These are phyloP conservation scores for Pelargonium nanum DNA, from an alignment of 345 rosid species.

Conservation along the genomic window DNA sequence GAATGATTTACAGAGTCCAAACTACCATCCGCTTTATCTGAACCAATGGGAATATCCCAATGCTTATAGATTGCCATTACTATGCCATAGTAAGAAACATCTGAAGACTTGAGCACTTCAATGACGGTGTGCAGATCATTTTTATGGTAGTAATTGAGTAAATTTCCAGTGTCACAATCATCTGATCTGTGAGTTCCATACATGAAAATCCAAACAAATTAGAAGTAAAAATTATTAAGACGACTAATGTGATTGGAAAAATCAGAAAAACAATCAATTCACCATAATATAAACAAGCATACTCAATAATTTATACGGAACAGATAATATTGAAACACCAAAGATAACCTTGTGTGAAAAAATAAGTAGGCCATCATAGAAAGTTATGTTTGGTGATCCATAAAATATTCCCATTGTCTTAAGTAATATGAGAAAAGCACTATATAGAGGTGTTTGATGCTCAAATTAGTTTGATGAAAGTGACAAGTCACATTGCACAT, in stretches of 20 bases:
- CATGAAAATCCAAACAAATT: not conserved
- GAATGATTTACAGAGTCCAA: conserved; percentile 25
- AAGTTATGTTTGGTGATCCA: too few relatives aligned
- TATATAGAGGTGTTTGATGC: too few relatives aligned
- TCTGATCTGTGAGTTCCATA: conserved; percentile 61
- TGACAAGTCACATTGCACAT: too few relatives aligned
- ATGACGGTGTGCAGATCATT: conserved; percentile 47
- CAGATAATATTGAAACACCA: too few relatives aligned
- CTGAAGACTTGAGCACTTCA: conserved; percentile 57
- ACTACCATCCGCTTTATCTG: conserved; percentile 26
- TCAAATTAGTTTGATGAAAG: too few relatives aligned
- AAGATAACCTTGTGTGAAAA: too few relatives aligned
- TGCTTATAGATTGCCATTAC: conserved; percentile 49
- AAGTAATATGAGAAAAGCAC: too few relatives aligned
- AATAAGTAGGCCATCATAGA: too few relatives aligned
- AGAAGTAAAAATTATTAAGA: not conserved
- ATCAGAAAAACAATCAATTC: too few relatives aligned
- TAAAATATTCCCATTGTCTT: too few relatives aligned
- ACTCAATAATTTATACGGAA: too few relatives aligned
- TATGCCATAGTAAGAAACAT: conserved; percentile 36
- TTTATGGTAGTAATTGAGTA: conserved; percentile 48
- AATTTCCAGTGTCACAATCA: conserved; percentile 33
- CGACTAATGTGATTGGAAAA: not conserved
- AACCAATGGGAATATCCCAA: conserved; percentile 41
- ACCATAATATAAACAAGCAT: too few relatives aligned